These are phyloP conservation scores for Wallemia mellicola DNA, from an alignment of 1,284 basidiomycete species.

Conservation along the genomic window DNA sequence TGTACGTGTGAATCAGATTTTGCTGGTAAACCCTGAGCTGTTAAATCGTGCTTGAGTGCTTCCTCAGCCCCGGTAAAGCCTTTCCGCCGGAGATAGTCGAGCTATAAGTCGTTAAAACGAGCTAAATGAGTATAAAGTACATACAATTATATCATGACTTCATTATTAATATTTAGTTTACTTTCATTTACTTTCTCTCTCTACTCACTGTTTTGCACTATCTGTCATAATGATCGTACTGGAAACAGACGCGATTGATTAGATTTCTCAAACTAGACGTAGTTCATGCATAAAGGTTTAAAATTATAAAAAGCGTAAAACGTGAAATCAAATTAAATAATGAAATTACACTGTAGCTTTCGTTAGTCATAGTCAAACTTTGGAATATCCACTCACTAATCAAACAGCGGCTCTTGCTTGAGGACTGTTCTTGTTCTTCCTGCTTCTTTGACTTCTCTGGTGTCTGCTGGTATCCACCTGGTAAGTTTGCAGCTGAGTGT, in stretches of 20 bases:
- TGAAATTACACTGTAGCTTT: background rate
- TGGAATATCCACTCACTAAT: background rate
- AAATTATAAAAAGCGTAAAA: background rate
- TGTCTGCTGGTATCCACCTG: background rate
- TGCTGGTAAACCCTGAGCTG: conserved; percentile 18
- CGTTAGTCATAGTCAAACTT: background rate
- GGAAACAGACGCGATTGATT: background rate
- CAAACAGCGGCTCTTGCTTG: background rate
- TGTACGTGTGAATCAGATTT: conserved; percentile 26
- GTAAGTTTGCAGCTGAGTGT: background rate
- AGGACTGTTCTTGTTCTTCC: background rate
- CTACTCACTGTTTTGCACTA: background rate
- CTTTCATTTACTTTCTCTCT: background rate
- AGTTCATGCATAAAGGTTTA: background rate
- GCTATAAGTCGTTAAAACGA: conserved; percentile 4
- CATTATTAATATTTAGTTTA: background rate
- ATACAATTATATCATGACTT: background rate
- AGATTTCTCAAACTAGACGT: too few relatives aligned
- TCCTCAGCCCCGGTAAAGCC: conserved; percentile 51
- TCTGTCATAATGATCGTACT: background rate
- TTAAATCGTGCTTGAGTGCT: conserved; percentile 36
- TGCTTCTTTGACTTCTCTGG: background rate
- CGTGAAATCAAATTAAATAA: background rate
- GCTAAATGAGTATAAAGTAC: background rate
- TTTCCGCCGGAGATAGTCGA: conserved; percentile 54